phyloP scores from a whole-genome alignment of 1,284 basidiomycete species.

The Apiotrichum akiyoshidainum region DNA sequence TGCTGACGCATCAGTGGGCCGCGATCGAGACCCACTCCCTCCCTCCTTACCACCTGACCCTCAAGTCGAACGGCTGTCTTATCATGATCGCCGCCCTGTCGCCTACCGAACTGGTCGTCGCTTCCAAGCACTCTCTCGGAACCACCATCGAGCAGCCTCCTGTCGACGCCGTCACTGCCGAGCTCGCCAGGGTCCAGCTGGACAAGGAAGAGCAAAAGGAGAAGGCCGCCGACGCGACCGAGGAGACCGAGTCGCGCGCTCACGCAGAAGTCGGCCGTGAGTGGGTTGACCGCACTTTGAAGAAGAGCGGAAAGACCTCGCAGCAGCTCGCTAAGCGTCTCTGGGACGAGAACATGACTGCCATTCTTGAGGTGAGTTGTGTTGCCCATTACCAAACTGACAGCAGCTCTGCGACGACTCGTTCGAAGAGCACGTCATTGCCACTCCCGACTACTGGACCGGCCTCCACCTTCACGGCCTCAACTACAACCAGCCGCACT shows the following conservation, averaged over 20 bases:
- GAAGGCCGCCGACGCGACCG: slow-evolving; percentile 16
- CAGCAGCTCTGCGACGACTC: slow-evolving; percentile 87
- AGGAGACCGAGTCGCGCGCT: slow-evolving; percentile 29
- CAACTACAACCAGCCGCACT: slow-evolving; percentile 68
- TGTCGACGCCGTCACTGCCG: slow-evolving; percentile 7
- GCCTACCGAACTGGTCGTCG: slow-evolving; percentile 70
- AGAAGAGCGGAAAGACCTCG: slow-evolving; percentile 63
- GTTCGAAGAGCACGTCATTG: slow-evolving; percentile 96
- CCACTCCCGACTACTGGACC: slow-evolving; percentile 73
- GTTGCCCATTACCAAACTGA: not conserved
- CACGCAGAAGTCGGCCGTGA: slow-evolving; percentile 49
- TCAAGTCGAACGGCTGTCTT: slow-evolving; percentile 98
- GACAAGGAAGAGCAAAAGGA: slow-evolving; percentile 18
- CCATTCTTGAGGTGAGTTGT: slow-evolving; percentile 75
- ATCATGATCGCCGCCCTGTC: slow-evolving; percentile 91
- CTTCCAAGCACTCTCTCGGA: slow-evolving; percentile 89
- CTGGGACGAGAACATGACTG: slow-evolving; percentile 83
- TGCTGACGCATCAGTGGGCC: slow-evolving; percentile 64
- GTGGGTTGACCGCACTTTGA: slow-evolving; percentile 78
- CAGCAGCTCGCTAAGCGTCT: slow-evolving; percentile 69
- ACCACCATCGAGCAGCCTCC: slow-evolving; percentile 36
- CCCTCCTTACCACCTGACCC: slow-evolving; percentile 80
- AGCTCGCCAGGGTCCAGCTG: slow-evolving; percentile 11
- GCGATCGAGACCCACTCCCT: slow-evolving; percentile 68
- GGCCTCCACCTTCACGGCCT: slow-evolving; percentile 93